Evolutionary conservation across 345 rosid genomes (phyloP), one percentile per base, ranked within the genome.

Genomic region (thale cress (Arabidopsis thaliana)): DNA sequence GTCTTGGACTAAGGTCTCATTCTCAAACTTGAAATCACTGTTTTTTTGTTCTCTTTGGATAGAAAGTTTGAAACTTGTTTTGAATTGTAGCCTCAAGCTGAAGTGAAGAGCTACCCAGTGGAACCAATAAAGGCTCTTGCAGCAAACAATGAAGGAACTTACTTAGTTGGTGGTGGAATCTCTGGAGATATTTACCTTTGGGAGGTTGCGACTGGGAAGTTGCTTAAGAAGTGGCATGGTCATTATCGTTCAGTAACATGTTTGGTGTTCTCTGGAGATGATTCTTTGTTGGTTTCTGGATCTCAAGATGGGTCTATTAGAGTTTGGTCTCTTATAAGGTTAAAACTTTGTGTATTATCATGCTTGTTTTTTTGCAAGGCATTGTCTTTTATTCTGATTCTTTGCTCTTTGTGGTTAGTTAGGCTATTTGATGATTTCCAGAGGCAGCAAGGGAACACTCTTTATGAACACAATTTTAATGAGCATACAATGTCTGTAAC

Each of bases 251-350:
- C 77, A 3, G 87, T 95, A 11, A 92, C 97, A 33, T 89, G 93
- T 78, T 78, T 92, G 82, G 85, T 83, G 23, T 87, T 91, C 76
- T 89, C 89, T 0, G 88, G 87, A 30, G 98, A 94, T 62, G 86
- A 85, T 66, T 89, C 97, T 0, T 82, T 89, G 49, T 53, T 94
- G 64, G 65, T 94, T 65, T 94, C 98, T 32, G 96, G 99, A 44
- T 88, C 97, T 0, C 87, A 87, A 79, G 92, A 92, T 67, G 90
- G 96, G 66, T 79, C 86, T 40, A 81, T 95, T 74, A 78, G 86
- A 89, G 90, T 90, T 7, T 95, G 97, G 99, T 84, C 96, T 14
- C 91, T 92, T 66, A 75, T 83, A 78, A 78, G 67, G 99, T 95
- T 82, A 44, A 8, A 11, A 32, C 53, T 62, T 33, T 46, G 28